Evolutionary conservation across 495 filamentous ascomycete genomes (phyloP).

Genomic region (Hypoxylon lenormandii): DNA sequence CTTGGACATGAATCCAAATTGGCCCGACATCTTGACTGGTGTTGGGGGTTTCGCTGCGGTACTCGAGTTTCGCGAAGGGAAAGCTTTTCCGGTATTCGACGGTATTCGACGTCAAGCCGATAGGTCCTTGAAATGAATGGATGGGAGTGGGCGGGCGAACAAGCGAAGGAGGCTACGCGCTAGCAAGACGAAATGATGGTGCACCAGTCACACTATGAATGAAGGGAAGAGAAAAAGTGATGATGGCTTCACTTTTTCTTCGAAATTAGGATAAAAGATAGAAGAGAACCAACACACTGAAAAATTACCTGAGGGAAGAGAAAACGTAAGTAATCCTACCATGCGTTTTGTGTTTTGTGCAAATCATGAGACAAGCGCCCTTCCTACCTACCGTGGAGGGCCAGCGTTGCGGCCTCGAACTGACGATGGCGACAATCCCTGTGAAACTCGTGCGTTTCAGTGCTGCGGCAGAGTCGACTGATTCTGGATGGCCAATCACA

Average conservation of each 20-base stretch:
- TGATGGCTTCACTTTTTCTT: conserved; percentile 47
- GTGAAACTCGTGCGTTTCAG: conserved; percentile 57
- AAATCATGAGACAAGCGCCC: conserved; percentile 30
- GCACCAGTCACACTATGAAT: conserved; percentile 50
- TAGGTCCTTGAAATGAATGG: conserved; percentile 23
- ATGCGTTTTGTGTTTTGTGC: conserved; percentile 29
- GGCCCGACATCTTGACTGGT: conserved; percentile 50
- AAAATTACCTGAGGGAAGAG: conserved; percentile 15
- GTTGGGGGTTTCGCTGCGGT: conserved; percentile 10
- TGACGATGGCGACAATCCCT: conserved; percentile 43
- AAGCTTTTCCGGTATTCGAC: conserved; percentile 8
- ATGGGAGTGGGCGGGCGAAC: conserved; percentile 22
- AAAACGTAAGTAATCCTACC: conserved; percentile 41
- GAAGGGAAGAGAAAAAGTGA: conserved; percentile 32
- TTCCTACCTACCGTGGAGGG: neutral
- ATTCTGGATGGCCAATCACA: conserved; percentile 45
- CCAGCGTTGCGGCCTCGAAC: conserved; percentile 24
- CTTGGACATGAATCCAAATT: conserved; percentile 62
- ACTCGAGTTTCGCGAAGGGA: neutral
- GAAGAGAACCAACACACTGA: conserved; percentile 23
- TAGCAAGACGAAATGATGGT: conserved; percentile 44
- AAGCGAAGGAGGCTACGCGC: conserved; percentile 33
- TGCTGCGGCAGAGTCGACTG: conserved; percentile 56
- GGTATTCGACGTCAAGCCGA: conserved; percentile 30
- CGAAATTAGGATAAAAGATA: conserved; percentile 37